Evolutionary conservation across 139 green algal genomes (phyloP), one percentile per base, ranked within the genome.

Genomic region (Coelastrella sp.): DNA sequence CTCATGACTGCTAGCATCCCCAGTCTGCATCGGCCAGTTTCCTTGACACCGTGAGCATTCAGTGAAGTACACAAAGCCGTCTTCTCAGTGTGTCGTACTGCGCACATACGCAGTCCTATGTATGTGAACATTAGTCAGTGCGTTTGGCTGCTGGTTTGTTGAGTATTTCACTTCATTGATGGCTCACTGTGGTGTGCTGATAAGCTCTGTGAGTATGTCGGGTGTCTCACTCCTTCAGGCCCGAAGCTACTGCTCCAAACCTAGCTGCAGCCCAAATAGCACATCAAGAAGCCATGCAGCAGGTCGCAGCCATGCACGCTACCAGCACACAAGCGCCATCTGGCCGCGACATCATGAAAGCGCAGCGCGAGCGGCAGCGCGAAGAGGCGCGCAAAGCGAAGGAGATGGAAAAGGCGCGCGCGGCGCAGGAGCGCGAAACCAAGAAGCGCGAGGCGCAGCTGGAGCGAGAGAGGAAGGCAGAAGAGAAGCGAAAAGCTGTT

Each of bases 401-500:
- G 82, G 92, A 95, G 86, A 54, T 83, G 19, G 88, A 90, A 54
- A 86, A 92, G 20, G 61, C 94, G 61, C 23, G 54, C 14, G 59
- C 23, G 59, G 68, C 90, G 22, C 86, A 95, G 78, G 92, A 95
- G 92, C 88, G 90, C 8, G 93, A 95, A 90, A 60, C 82, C 59
- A 92, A 92, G 76, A 89, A 90, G 64, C 68, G 88, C 10, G 92
- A 96, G 86, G 78, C 83, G 13, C 64, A 76, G 10, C 60, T 77
- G 10, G 91, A 96, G 74, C 89, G 89, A 66, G 94, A 96, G 90
- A 81, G 88, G 60, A 92, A 92, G 57, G 91, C 92, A 6, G 93
- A 95, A 80, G 91, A 96, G 56, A 95, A 92, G 80, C 91, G 90
- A 85, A 92, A 88, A n/a, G 91, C 76, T n/a, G 85, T 81, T 32